phyloP scores from a whole-genome alignment of 2,329 filamentous ascomycete genomes.

The Fulvia fulva region DNA sequence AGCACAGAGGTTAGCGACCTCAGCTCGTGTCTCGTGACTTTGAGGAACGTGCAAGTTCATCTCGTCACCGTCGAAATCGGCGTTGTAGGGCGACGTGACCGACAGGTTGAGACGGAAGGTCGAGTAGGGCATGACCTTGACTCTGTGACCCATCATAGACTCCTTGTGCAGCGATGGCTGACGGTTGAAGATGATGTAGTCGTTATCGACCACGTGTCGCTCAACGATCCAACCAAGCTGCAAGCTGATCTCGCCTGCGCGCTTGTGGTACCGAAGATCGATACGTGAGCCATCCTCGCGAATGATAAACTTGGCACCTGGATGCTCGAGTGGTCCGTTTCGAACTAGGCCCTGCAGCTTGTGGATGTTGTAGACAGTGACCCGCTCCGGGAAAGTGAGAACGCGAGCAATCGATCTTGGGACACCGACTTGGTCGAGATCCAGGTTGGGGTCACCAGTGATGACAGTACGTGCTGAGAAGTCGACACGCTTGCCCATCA shows the following conservation, averaged over 20 bases:
- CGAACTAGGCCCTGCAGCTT: slow-evolving; percentile 84
- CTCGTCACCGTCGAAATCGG: slow-evolving; percentile 99
- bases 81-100: slow-evolving; percentile 98
- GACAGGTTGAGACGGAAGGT: slow-evolving; percentile 97
- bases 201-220: slow-evolving; percentile 89
- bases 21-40: slow-evolving; percentile 91
- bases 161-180: slow-evolving; percentile 99
- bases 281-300: slow-evolving; percentile 90
- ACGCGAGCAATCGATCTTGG: slow-evolving; percentile 89
- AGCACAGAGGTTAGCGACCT: slow-evolving; percentile 90
- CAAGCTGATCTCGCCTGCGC: slow-evolving; percentile 76
- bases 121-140: slow-evolving; percentile 97
- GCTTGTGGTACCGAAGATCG: slow-evolving; percentile 88
- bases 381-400: slow-evolving; percentile 92
- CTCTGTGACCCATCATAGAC: slow-evolving; percentile 99
- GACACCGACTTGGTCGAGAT: slow-evolving; percentile 94
- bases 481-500: slow-evolving; percentile 99
- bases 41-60: slow-evolving; percentile 99
- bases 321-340: slow-evolving; percentile 91
- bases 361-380: slow-evolving; percentile 96
- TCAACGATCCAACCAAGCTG: slow-evolving; percentile 99
- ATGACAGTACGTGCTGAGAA: slow-evolving; percentile 99
- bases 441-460: slow-evolving; percentile 95
- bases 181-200: slow-evolving; percentile 99
- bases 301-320: slow-evolving; percentile 94